Evolutionary conservation across 306 rosid genomes (phyloP), one percentile per base, ranked within the genome.

Genomic region (Quillaja saponaria): DNA sequence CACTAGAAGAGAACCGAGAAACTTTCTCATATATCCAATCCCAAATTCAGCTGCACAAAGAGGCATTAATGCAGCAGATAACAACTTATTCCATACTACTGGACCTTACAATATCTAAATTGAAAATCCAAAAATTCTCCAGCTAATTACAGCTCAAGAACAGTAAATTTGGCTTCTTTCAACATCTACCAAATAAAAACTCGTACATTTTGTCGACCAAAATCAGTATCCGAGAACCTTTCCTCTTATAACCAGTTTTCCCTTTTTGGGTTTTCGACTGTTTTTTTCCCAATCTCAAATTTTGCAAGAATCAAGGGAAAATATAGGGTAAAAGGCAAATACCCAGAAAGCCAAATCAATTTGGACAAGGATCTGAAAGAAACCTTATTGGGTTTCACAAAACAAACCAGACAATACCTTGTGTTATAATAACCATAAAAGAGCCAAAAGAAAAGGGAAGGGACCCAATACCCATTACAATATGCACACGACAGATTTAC

Each of bases 291-390:
- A 71, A 74, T 58, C 68, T 63, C 65, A 64, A 58, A 18, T 58
- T 40, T 72, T 14, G 33, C 60, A 79, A 60, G 28, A 63, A 55
- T 28, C 15, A 47, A 67, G 67, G 15, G 34, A 69, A 35, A 56
- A 64, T 64, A 46, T 34, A 63, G 45, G 40, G 28, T 49, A 65
- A 63, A 49, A 57, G 20, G 68, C 46, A 15, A 38, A 71, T 8
- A 65, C 71, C 73, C 67, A 71, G 76, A 83, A 78, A 51, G 58
- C 55, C n/a, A 35, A 71, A 74, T 41, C 57, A 69, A 70, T 55
- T 50, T 61, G 41, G 28, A 61, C 52, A 48, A 55, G 57, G 12
- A 67, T 21, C 58, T 31, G 61, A 48, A 63, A 58, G 64, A 72
- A 70, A 75, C 61, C 64, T 73, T 52, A 54, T 50, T 69, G 67